Evolutionary conservation across 2,329 filamentous ascomycete species (phyloP).

Genomic region (Penicillium sp.): DNA sequence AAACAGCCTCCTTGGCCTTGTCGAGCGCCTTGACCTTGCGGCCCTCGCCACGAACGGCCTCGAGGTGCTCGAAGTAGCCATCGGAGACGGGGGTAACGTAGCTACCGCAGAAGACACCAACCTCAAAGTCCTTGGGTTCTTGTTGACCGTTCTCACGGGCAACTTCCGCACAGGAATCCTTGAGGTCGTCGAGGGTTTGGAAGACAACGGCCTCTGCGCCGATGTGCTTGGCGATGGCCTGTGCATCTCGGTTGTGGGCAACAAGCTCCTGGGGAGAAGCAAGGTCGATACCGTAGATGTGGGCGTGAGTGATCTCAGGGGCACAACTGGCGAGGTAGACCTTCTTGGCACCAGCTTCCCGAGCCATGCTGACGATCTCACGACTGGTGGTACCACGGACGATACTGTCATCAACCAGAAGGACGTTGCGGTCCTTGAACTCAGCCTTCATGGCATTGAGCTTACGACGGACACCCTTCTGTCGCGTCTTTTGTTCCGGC

Average conservation of each 20-base stretch:
- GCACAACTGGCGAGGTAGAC: constrained; percentile 82
- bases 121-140: constrained; percentile 70
- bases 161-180: constrained; percentile 73
- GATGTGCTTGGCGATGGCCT: constrained; percentile 66
- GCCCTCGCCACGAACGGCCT: constrained; percentile 69
- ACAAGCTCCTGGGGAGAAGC: constrained; percentile 71
- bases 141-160: constrained; percentile 55
- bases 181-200: constrained; percentile 76
- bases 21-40: constrained; percentile 67
- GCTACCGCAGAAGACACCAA: constrained; percentile 86
- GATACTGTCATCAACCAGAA: constrained; percentile 86
- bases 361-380: constrained; percentile 80
- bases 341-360: constrained; percentile 77
- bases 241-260: constrained; percentile 65
- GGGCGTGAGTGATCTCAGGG: constrained; percentile 79
- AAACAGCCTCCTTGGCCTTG: constrained; percentile 63
- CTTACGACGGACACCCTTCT: constrained; percentile 87
- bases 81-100: constrained; percentile 80
- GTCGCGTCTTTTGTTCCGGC: constrained; percentile 76
- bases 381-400: constrained; percentile 81
- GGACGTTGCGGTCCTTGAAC: constrained; percentile 76
- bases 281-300: constrained; percentile 82
- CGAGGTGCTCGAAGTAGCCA: constrained; percentile 80
- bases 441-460: constrained; percentile 83
- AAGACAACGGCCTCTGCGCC: constrained; percentile 76